A percentile compares a stretch with the other conserved stretches of the same genome.
Conservation (phyloP, 1,284 basidiomycete genomes). For the Rhodotorula sp. region DNA sequence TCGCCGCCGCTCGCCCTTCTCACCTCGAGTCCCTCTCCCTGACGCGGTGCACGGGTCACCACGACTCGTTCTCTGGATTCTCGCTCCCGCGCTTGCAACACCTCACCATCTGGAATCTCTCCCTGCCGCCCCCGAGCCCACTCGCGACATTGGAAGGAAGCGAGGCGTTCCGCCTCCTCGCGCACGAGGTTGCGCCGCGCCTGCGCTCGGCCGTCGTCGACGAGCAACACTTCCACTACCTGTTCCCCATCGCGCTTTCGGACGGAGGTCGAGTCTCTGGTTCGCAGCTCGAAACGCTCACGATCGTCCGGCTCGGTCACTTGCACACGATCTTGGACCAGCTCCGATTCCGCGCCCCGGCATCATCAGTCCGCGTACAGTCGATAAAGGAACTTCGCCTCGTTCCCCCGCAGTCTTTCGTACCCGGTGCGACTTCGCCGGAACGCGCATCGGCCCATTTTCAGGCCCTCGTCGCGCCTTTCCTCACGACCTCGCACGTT, state of each 20-base stretch:
- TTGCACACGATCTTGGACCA: constrained; percentile 10
- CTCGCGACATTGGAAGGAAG: constrained; percentile 19
- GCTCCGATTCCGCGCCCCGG: constrained; percentile 2
- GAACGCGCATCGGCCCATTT: constrained; percentile 24
- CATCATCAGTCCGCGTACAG: not conserved
- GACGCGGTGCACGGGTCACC: constrained; percentile 18
- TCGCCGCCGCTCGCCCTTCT: not conserved
- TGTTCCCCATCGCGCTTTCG: constrained; percentile 17
- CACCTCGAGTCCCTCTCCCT: constrained; percentile 14
- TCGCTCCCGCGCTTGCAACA: constrained; percentile 4
- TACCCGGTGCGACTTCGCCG: constrained; percentile 12
- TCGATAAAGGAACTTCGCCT: constrained; percentile 4
- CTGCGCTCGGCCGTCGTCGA: constrained; percentile 6
- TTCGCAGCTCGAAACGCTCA: not conserved
- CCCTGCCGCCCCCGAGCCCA: constrained; percentile 18
- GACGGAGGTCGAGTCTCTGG: not conserved
- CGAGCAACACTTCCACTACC: constrained; percentile 21
- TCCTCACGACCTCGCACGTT: not conserved
- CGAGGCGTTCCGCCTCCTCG: constrained; percentile 19
- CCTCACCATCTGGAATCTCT: constrained; percentile 15
- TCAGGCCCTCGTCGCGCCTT: constrained; percentile 15
- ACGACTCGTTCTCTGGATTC: constrained; percentile 26
- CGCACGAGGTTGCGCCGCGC: not conserved
- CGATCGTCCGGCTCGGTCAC: constrained; percentile 14
- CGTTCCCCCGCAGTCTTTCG: constrained; percentile 18